These are phyloP conservation scores for Rhizopogon vesiculosus DNA, from an alignment of 768 basidiomycete genomes.

Conservation along the genomic window DNA sequence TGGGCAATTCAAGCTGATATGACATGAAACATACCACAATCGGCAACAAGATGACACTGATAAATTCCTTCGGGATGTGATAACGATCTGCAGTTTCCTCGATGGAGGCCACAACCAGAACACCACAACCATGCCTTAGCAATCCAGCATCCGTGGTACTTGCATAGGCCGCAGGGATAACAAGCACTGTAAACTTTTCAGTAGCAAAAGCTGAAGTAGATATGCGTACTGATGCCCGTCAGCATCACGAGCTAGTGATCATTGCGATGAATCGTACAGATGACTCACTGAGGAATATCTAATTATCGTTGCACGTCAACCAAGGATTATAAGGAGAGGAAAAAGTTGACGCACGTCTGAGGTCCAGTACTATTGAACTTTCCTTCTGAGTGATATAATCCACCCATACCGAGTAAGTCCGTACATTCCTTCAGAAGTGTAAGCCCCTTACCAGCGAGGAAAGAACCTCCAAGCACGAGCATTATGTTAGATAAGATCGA, in stretches of 20 bases:
- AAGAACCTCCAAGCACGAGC: slow-evolving; percentile 86
- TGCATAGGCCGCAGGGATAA: slow-evolving; percentile 87
- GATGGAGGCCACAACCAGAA: slow-evolving; percentile 59
- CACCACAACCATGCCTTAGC: neutral
- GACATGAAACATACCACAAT: slow-evolving; percentile 58
- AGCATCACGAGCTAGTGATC: slow-evolving; percentile 70
- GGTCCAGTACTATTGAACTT: slow-evolving; percentile 81
- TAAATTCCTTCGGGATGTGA: slow-evolving; percentile 78
- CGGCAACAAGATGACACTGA: slow-evolving; percentile 81
- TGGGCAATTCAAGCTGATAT: neutral
- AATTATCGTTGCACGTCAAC: neutral
- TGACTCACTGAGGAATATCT: slow-evolving; percentile 35
- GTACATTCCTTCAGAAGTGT: neutral
- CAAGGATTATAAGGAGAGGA: neutral
- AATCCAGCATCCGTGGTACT: slow-evolving; percentile 30
- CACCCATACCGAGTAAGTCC: slow-evolving; percentile 41
- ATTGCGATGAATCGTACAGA: neutral
- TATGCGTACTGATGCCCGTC: slow-evolving; percentile 70
- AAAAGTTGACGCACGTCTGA: slow-evolving; percentile 58
- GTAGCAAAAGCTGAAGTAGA: neutral
- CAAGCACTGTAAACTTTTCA: slow-evolving; percentile 49
- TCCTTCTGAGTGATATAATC: slow-evolving; percentile 60
- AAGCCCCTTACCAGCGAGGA: slow-evolving; percentile 60
- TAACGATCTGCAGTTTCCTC: slow-evolving; percentile 86
- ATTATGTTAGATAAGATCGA: slow-evolving; percentile 89